phyloP scores from a whole-genome alignment of 768 basidiomycete genomes.

The Pisolithus albus region DNA sequence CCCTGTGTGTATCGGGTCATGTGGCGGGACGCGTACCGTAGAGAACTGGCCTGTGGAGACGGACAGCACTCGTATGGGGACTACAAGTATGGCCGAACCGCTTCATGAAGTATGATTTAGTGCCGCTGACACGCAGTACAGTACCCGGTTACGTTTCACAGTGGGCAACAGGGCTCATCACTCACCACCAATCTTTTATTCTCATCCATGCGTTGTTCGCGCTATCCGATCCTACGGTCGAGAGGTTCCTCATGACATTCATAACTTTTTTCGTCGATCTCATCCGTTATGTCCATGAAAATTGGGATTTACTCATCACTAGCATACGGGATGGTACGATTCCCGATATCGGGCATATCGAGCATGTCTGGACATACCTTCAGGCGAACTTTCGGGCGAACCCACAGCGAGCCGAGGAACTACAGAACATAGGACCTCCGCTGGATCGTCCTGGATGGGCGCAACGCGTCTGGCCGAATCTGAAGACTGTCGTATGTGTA shows the following conservation, averaged over 20 bases:
- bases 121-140: too few species aligned
- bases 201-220: slow-evolving; percentile 13
- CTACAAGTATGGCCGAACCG: background rate
- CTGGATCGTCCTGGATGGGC: background rate
- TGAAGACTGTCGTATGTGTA: background rate
- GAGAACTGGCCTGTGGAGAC: background rate
- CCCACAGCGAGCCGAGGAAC: slow-evolving; percentile 3
- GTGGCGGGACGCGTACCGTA: background rate
- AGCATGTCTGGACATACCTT: slow-evolving; percentile 3
- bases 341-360: slow-evolving; percentile 10
- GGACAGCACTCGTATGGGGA: background rate
- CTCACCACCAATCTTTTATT: slow-evolving; percentile 9
- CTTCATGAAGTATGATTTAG: too few species aligned
- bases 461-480: slow-evolving; percentile 2
- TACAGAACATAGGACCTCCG: slow-evolving; percentile 3
- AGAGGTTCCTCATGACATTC: slow-evolving; percentile 5
- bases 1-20: background rate
- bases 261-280: slow-evolving; percentile 9
- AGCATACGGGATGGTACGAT: slow-evolving; percentile 8
- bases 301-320: slow-evolving; percentile 6
- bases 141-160: slow-evolving; percentile 3
- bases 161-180: slow-evolving; percentile 7
- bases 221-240: slow-evolving; percentile 5
- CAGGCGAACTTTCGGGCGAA: slow-evolving; percentile 6
- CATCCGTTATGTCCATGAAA: slow-evolving; percentile 2